These are phyloP conservation scores for Cyamopsis tetragonoloba DNA, from an alignment of 306 rosid species.

Conservation along the genomic window DNA sequence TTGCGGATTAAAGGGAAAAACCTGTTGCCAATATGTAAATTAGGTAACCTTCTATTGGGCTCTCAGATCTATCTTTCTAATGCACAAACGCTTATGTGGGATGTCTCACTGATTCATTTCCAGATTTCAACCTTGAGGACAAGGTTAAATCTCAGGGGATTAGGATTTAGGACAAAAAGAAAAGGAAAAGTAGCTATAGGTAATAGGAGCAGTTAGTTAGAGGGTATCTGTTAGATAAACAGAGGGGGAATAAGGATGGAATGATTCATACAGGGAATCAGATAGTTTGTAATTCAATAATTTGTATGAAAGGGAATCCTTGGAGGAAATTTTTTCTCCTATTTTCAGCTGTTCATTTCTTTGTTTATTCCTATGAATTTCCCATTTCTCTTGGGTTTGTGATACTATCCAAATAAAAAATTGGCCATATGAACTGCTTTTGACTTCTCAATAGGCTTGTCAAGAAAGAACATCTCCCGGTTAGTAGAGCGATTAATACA, in stretches of 20 bases:
- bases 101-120: neutral
- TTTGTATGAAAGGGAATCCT: neutral
- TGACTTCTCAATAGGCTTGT: constrained; percentile 8
- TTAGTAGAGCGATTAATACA: constrained; percentile 14
- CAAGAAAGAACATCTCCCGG: constrained; percentile 2
- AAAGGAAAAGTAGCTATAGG: neutral
- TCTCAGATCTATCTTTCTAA: neutral
- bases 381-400: too few species aligned
- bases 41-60: constrained; percentile 51
- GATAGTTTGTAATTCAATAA: neutral
- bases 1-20: constrained; percentile 64
- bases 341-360: neutral
- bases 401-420: neutral
- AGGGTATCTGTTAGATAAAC: neutral
- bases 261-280: neutral
- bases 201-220: neutral
- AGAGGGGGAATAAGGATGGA: neutral
- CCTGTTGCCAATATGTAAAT: constrained; percentile 83
- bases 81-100: neutral
- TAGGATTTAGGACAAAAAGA: neutral
- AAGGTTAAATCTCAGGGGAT: neutral
- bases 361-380: neutral
- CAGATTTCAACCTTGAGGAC: neutral
- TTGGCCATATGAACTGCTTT: neutral
- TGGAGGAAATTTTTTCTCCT: neutral